phyloP scores from a whole-genome alignment of 177 flowering plant genomes.

The Vitis hybrid region DNA sequence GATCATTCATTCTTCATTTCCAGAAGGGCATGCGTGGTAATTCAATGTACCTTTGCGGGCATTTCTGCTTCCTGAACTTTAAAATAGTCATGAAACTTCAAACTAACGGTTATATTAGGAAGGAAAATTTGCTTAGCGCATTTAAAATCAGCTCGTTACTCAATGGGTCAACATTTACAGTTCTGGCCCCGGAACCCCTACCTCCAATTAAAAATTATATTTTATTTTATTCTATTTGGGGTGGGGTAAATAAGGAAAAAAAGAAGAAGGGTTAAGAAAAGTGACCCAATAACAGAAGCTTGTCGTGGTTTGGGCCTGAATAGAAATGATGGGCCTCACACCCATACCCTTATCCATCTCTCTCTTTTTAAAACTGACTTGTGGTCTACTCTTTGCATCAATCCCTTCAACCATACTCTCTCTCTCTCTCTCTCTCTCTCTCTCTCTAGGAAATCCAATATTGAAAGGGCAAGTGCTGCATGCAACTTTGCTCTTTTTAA shows the following conservation, averaged over 20 bases:
- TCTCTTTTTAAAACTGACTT: slow-evolving; percentile 17
- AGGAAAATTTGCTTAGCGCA: too few relatives aligned
- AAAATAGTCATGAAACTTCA: too few relatives aligned
- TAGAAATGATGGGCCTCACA: slow-evolving; percentile 24
- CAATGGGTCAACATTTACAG: too few relatives aligned
- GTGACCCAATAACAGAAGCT: slow-evolving; percentile 20
- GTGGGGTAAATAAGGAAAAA: neutral
- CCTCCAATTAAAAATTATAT: too few relatives aligned
- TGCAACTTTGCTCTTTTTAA: slow-evolving; percentile 13
- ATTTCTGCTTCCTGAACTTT: too few relatives aligned
- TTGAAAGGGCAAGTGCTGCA: slow-evolving; percentile 2
- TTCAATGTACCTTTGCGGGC: too few relatives aligned
- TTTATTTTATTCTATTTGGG: too few relatives aligned
- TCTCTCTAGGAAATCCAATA: neutral
- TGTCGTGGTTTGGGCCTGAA: slow-evolving; percentile 11
- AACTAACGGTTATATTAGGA: too few relatives aligned
- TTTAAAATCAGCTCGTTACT: too few relatives aligned
- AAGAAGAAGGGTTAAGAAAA: slow-evolving; percentile 6
- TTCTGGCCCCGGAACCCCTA: too few relatives aligned
- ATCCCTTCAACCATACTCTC: slow-evolving; percentile 30
- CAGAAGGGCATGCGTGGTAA: too few relatives aligned
- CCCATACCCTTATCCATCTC: neutral
- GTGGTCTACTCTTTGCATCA: slow-evolving; percentile 30
- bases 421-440: neutral
- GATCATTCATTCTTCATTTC: too few relatives aligned